These are phyloP conservation scores for Phytophthora foliorum DNA, from an alignment of 352 stramenopile genomes.

Conservation along the genomic window DNA sequence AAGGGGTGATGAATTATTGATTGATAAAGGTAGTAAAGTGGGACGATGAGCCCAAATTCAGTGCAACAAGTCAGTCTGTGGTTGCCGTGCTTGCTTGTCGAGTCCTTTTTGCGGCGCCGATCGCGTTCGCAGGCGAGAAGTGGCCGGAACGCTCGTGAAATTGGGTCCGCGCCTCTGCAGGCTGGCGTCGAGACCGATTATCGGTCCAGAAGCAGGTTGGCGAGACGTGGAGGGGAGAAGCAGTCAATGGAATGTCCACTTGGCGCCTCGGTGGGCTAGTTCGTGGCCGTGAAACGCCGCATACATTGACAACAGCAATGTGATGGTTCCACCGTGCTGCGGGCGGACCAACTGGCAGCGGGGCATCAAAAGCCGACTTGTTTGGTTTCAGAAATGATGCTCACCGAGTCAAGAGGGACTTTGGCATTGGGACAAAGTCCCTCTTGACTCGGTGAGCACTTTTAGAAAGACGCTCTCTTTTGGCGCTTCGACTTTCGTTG, in stretches of 20 bases:
- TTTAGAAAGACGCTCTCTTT: slow-evolving; percentile 1
- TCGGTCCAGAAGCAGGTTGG: slow-evolving; percentile 15
- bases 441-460: too few species aligned
- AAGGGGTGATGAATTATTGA: not conserved
- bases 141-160: slow-evolving; percentile 15
- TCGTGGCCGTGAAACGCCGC: slow-evolving; percentile 1
- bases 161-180: slow-evolving; percentile 17
- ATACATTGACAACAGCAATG: not conserved
- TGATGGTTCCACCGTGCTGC: not conserved
- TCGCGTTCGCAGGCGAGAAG: slow-evolving; percentile 16
- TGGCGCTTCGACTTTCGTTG: slow-evolving; percentile 1
- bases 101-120: slow-evolving; percentile 11
- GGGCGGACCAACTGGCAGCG: not conserved
- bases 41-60: not conserved
- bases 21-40: slow-evolving; percentile 1
- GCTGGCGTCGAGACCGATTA: slow-evolving; percentile 1
- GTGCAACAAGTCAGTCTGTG: slow-evolving; percentile 7
- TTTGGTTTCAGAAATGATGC: slow-evolving; percentile 10
- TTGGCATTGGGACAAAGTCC: too few species aligned
- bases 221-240: slow-evolving; percentile 15
- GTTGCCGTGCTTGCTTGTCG: slow-evolving; percentile 18
- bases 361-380: not conserved
- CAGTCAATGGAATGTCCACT: slow-evolving; percentile 26
- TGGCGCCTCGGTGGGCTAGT: slow-evolving; percentile 7
- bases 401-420: too few species aligned